Percentiles rank a stretch among this genome's conserved stretches.
Conservation (phyloP, 148 eudicot genomes). For the Fagopyrum homotropicum region DNA sequence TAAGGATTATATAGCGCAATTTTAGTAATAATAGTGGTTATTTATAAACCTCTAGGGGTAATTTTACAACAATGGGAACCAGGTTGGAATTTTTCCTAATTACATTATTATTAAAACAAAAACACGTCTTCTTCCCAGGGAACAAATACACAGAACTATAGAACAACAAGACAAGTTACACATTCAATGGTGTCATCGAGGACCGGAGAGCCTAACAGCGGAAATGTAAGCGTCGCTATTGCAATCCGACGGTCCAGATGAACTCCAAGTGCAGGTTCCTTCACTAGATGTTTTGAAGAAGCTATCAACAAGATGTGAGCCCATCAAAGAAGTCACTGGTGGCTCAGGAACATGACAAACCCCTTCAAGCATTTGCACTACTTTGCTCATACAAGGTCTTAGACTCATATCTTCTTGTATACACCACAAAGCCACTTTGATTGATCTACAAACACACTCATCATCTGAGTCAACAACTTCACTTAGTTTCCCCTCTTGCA, state of each 20-base stretch:
- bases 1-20: too few relatives aligned
- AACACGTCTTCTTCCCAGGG: too few relatives aligned
- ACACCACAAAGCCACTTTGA: conserved; percentile 92
- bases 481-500: conserved; percentile 73
- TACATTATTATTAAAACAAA: too few relatives aligned
- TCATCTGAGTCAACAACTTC: conserved; percentile 66
- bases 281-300: conserved; percentile 54
- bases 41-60: too few relatives aligned
- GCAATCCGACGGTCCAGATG: conserved; percentile 76
- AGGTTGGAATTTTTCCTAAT: too few relatives aligned
- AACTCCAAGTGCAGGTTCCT: conserved; percentile 41
- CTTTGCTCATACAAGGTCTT: conserved; percentile 77
- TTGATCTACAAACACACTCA: conserved; percentile 53
- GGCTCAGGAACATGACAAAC: conserved; percentile 53
- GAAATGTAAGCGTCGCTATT: conserved; percentile 68
- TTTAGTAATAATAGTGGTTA: too few relatives aligned
- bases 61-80: too few relatives aligned
- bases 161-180: too few relatives aligned
- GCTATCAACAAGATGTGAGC: conserved; percentile 53
- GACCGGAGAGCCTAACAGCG: conserved; percentile 83
- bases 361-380: conserved; percentile 95
- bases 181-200: conserved; percentile 33
- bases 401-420: conserved; percentile 84
- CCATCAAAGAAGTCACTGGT: conserved; percentile 57
- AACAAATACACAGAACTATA: too few relatives aligned